Base-by-base conservation (phyloP, 2,329 filamentous ascomycete genomes). In the Trichophyton benhamiae region DNA sequence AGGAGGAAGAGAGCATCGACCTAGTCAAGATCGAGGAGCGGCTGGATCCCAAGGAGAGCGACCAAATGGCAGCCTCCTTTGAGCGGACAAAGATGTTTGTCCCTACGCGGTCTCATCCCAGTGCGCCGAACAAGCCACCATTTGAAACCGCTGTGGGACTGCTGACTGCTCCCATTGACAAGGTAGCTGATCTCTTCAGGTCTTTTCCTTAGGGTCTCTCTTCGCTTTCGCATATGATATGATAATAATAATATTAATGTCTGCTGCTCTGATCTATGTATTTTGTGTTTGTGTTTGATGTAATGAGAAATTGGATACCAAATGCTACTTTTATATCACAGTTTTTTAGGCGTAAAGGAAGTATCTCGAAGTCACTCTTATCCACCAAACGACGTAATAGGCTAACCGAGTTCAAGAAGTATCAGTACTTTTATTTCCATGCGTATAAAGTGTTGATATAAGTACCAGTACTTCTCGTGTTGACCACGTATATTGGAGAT, bases 131-230 rank as follows among this genome's bases (percentile, higher is more conserved):
- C 63, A 76, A 77, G 41, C 80, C 81, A 2, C 80, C 79, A 0
- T 84, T 83, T 62, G 82, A 85, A 74, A 82, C 78, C 0, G 79
- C 76, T 0, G 77, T 76, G 62, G 81, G 79, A 0, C 65, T 86
- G 22, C 63, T 86, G 69, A 72, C 79, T 0, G 81, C 82, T 13
- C 83, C 83, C 0, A 72, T 85, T 17, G 83, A 85, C 68, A 78
- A 77, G 62, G 63, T 86, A 36, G 72, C 71, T 42, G 82, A 85
- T 68, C 58, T 83, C 5, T 82, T 84, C 64, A 71, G 78, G 20
- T 80, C 79, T 67, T 86, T 83, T 65, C 80, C 80, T 3, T 55
- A 55, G 27, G 5, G 2, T 52, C 3, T 52, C 20, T 49, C 46
- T 22, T 17, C 6, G 27, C 33, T 38, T 38, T 38, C 33, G 13